phyloP scores from a whole-genome alignment of 1,284 basidiomycete genomes.

The Clitocybe nebularis region DNA sequence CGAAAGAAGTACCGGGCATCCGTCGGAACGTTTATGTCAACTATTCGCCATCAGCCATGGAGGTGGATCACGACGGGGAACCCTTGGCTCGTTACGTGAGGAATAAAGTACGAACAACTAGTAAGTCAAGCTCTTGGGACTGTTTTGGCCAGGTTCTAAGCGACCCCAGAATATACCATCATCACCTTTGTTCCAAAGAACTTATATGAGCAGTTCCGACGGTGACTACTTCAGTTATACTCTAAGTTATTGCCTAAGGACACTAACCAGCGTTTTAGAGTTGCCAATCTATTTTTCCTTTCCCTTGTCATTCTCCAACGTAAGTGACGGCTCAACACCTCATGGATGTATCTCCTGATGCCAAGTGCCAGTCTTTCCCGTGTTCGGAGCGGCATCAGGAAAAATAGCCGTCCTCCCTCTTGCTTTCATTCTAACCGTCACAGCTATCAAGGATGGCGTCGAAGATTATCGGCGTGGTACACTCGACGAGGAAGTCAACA shows the following conservation, averaged over 20 bases:
- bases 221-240: constrained; percentile 38
- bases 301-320: constrained; percentile 80
- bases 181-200: constrained; percentile 95
- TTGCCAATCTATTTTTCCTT: constrained; percentile 94
- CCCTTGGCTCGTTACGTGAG: constrained; percentile 76
- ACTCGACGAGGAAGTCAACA: constrained; percentile 92
- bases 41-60: constrained; percentile 54
- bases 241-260: constrained; percentile 10
- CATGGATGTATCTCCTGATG: constrained; percentile 9
- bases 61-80: constrained; percentile 72
- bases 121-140: constrained; percentile 50
- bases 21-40: constrained; percentile 85
- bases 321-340: constrained; percentile 29
- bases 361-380: constrained; percentile 59
- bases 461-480: constrained; percentile 89
- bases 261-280: constrained; percentile 45
- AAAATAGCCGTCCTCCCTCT: constrained; percentile 86
- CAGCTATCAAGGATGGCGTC: constrained; percentile 91
- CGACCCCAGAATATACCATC: constrained; percentile 77
- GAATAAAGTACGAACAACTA: constrained; percentile 94
- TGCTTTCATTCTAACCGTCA: constrained; percentile 83
- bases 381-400: constrained; percentile 88
- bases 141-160: too few species aligned
- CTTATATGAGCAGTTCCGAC: constrained; percentile 85
- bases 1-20: constrained; percentile 43